Evolutionary conservation across 352 stramenopile species (phyloP).

Genomic region (Globisporangium viniferum): DNA sequence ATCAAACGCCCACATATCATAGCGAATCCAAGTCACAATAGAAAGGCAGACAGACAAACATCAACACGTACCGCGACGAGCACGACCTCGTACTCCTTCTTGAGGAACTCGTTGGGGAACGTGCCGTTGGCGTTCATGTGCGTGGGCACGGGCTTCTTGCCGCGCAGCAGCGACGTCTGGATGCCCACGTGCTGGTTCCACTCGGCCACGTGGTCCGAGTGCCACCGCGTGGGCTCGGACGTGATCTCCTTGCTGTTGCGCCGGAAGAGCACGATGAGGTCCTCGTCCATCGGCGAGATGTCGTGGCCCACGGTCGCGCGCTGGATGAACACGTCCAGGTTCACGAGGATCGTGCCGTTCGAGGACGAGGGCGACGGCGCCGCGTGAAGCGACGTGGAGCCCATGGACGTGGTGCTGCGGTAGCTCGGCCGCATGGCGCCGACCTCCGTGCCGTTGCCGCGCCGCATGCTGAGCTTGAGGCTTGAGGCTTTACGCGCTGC

Average conservation of each 20-base stretch:
- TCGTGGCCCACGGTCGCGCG: slow-evolving; percentile 71
- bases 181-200: slow-evolving; percentile 80
- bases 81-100: slow-evolving; percentile 83
- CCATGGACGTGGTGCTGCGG: slow-evolving; percentile 20
- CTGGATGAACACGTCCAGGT: slow-evolving; percentile 70
- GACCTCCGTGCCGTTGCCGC: slow-evolving; percentile 17
- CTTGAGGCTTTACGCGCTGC: background rate
- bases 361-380: background rate
- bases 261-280: slow-evolving; percentile 80
- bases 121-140: slow-evolving; percentile 11
- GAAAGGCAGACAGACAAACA: background rate
- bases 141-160: slow-evolving; percentile 33
- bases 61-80: slow-evolving; percentile 55
- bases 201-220: slow-evolving; percentile 58
- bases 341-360: slow-evolving; percentile 60
- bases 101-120: slow-evolving; percentile 41
- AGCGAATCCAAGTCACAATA: slow-evolving; percentile 1
- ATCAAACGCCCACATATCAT: background rate
- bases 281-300: slow-evolving; percentile 66
- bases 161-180: slow-evolving; percentile 68
- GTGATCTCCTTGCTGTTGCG: slow-evolving; percentile 80
- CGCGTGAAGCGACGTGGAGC: background rate
- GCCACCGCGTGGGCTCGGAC: slow-evolving; percentile 65
- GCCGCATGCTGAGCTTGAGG: slow-evolving; percentile 25
- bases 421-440: slow-evolving; percentile 30